phyloP scores from a whole-genome alignment of 2,329 filamentous ascomycete species.

The Xylariaceae sp. region DNA sequence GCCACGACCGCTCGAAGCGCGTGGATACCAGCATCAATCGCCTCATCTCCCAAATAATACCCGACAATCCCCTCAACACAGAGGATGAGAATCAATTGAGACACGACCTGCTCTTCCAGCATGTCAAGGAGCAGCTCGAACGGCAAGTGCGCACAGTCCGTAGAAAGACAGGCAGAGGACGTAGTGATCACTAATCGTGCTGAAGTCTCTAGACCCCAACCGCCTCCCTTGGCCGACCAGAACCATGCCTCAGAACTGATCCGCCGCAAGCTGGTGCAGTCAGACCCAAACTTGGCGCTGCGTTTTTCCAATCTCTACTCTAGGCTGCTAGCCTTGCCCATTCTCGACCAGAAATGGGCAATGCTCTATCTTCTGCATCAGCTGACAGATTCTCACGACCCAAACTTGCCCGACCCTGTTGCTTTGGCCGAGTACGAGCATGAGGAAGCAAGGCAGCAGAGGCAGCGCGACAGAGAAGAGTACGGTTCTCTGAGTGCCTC shows the following conservation, averaged over 20 bases:
- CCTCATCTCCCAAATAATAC: slow-evolving; percentile 69
- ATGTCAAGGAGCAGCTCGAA: slow-evolving; percentile 47
- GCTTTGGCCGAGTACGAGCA: slow-evolving; percentile 31
- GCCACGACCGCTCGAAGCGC: slow-evolving; percentile 55
- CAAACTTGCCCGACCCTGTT: slow-evolving; percentile 41
- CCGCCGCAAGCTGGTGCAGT: slow-evolving; percentile 76
- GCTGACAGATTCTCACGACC: slow-evolving; percentile 63
- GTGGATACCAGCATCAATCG: slow-evolving; percentile 74
- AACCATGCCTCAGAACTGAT: slow-evolving; percentile 93
- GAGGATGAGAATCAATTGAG: slow-evolving; percentile 63
- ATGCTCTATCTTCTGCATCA: slow-evolving; percentile 88
- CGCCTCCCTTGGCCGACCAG: slow-evolving; percentile 61
- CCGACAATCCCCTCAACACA: slow-evolving; percentile 58
- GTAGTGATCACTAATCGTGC: slow-evolving; percentile 7
- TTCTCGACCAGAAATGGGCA: slow-evolving; percentile 93
- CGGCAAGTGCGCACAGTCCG: slow-evolving; percentile 35
- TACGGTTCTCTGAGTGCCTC: slow-evolving; percentile 24
- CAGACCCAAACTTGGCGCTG: slow-evolving; percentile 70
- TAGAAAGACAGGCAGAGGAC: neutral
- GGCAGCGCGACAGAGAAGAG: slow-evolving; percentile 17
- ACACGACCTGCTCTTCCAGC: slow-evolving; percentile 55
- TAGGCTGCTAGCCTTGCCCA: slow-evolving; percentile 79
- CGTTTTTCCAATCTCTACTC: slow-evolving; percentile 89
- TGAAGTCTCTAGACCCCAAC: slow-evolving; percentile 37
- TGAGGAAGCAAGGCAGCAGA: slow-evolving; percentile 24